Evolutionary conservation across 768 basidiomycete species (phyloP), one percentile per base, ranked within the genome.

Genomic region (Daedaleopsis nitida): DNA sequence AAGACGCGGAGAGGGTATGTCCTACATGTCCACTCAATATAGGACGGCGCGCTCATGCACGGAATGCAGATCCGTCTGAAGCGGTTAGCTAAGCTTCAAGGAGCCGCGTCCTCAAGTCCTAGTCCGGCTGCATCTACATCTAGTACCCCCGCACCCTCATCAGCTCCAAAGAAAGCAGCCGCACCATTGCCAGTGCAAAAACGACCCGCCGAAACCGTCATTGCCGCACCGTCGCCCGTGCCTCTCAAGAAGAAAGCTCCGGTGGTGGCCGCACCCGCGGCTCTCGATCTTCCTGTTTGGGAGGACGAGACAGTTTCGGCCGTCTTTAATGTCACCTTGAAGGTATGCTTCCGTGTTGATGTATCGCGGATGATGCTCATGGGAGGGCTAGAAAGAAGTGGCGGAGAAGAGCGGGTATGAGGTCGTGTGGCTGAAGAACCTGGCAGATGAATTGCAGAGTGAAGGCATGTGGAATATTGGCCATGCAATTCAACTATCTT

Each of bases 21-120:
- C 47, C 17, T 27, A 21, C 52, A 6, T 14, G 35, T 1, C 23
- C 7, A 43, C 37, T 43, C 7, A 34, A n/a, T 23, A 12, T 17
- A 39, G 17, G n/a, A 39, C 16, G 16, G 1, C 11, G n/a, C 21
- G 16, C 17, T 56, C 44, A 43, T 50, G 35, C 34, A 13, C 16
- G 21, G 34, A 10, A 14, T 38, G 34, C 68, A 96, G 95, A 96
- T 97, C 71, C 92, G 94, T 65, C 77, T 93, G 73, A 96, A 96
- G 76, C 86, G 96, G 58, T 81, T 98, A 55, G 94, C 92, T 35
- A 93, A 91, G 72, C 81, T 98, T 9, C 89, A 91, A 69, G 78
- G 70, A 42, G 67, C 76, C 45, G 64, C 76, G 44, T 75, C 76
- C 42, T 55, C 72, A 24, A 66, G 65, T 52, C 62, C 79, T 34